Evolutionary conservation across 2,329 filamentous ascomycete species (phyloP).

Genomic region (Clarireedia paspali): DNA sequence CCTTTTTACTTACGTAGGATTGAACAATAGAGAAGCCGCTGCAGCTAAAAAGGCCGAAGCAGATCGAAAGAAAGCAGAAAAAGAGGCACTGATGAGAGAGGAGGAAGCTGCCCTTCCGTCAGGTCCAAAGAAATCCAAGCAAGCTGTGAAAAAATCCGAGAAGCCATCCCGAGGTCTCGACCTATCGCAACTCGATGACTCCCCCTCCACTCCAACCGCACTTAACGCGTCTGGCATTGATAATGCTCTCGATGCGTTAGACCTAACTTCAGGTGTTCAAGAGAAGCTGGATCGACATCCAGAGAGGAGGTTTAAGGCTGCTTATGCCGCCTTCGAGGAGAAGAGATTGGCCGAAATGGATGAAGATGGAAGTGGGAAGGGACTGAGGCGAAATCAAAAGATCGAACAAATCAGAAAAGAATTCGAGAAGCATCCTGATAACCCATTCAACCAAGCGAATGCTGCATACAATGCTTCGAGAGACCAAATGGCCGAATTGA

Average conservation of each 20-base stretch:
- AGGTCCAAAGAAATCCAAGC: slow-evolving; percentile 56
- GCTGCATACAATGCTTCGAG: slow-evolving; percentile 69
- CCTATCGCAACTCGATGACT: slow-evolving; percentile 62
- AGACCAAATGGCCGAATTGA: slow-evolving; percentile 65
- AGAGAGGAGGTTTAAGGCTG: slow-evolving; percentile 79
- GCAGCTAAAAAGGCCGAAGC: slow-evolving; percentile 76
- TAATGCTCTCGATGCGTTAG: slow-evolving; percentile 82
- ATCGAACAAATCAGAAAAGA: slow-evolving; percentile 81
- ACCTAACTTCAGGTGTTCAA: slow-evolving; percentile 48
- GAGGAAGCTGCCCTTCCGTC: slow-evolving; percentile 50
- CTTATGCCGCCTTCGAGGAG: slow-evolving; percentile 76
- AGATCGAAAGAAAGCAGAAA: slow-evolving; percentile 86
- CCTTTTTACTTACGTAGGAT: slow-evolving; percentile 10
- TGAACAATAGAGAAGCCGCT: slow-evolving; percentile 62
- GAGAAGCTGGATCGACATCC: slow-evolving; percentile 81
- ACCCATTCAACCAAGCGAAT: slow-evolving; percentile 84
- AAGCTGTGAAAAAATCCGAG: slow-evolving; percentile 59
- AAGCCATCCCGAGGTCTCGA: slow-evolving; percentile 69
- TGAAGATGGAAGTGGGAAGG: slow-evolving; percentile 62
- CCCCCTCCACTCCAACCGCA: slow-evolving; percentile 37
- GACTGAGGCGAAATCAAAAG: slow-evolving; percentile 74
- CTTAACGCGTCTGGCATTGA: slow-evolving; percentile 86
- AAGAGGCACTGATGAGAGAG: slow-evolving; percentile 71
- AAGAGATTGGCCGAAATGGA: slow-evolving; percentile 78
- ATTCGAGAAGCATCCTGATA: slow-evolving; percentile 90